Conservation (phyloP, 441 rosid species). For the Populus hybrid region DNA sequence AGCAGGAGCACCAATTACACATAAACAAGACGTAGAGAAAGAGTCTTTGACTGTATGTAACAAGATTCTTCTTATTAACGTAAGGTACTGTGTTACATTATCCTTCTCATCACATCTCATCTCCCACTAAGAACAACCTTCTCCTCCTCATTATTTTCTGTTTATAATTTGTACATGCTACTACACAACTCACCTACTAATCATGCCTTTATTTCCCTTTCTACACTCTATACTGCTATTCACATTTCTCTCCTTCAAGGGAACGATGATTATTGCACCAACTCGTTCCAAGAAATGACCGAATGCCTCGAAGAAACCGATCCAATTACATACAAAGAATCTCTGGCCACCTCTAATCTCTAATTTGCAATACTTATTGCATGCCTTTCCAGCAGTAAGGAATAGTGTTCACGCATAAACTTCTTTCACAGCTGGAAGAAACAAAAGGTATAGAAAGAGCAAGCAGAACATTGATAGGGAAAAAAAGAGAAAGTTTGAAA, state of each 20-base stretch:
- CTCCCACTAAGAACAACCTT: background rate
- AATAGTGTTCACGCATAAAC: background rate
- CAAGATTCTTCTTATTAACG: background rate
- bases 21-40: background rate
- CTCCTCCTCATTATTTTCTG: background rate
- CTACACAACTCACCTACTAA: slow-evolving; percentile 25
- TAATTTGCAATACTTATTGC: slow-evolving; percentile 18
- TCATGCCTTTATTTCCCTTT: slow-evolving; percentile 27
- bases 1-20: background rate
- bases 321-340: slow-evolving; percentile 3
- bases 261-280: slow-evolving; percentile 26
- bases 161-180: slow-evolving; percentile 7
- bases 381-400: background rate
- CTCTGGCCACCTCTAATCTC: slow-evolving; percentile 10
- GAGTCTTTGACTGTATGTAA: background rate
- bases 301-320: slow-evolving; percentile 9
- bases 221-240: slow-evolving; percentile 24
- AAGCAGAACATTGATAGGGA: background rate
- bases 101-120: background rate
- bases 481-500: background rate
- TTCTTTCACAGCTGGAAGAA: background rate
- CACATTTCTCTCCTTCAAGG: slow-evolving; percentile 33
- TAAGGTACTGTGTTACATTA: background rate
- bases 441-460: background rate
- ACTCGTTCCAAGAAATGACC: slow-evolving; percentile 14